A percentile compares a stretch with the other conserved stretches of the same genome.
These are phyloP conservation scores for Neolentinus lepideus DNA, from an alignment of 1,284 basidiomycete genomes.

Conservation along the genomic window DNA sequence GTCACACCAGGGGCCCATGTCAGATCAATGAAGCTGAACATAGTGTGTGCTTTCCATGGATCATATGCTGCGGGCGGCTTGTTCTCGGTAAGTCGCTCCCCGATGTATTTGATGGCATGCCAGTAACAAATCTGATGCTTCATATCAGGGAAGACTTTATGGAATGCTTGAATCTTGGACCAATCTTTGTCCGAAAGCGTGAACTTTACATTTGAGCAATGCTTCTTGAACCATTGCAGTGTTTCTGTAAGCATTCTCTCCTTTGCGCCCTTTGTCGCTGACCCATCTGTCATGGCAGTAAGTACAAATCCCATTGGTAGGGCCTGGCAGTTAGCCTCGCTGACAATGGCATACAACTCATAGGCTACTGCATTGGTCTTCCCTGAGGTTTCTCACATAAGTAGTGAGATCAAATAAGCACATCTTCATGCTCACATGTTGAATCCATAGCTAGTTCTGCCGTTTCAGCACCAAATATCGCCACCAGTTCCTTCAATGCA, in stretches of 20 bases:
- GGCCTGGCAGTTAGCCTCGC: constrained; percentile 3
- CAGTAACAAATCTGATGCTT: constrained; percentile 12
- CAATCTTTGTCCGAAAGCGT: constrained; percentile 11
- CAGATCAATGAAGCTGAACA: constrained; percentile 11
- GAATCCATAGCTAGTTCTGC: constrained; percentile 14
- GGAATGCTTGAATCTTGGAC: constrained; percentile 9
- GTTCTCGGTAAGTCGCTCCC: constrained; percentile 7
- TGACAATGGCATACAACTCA: constrained; percentile 2
- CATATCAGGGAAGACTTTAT: constrained; percentile 3
- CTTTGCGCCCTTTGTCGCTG: constrained; percentile 8
- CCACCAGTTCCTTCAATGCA: constrained; percentile 10
- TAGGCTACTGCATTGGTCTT: constrained; percentile 5
- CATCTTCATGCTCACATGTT: constrained; percentile 11
- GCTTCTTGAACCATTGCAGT: constrained; percentile 2
- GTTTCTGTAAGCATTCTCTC: constrained; percentile 9
- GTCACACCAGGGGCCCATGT: constrained; percentile 7
- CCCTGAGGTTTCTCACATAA: background rate
- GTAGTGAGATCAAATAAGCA: background rate
- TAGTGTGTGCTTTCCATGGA: constrained; percentile 5
- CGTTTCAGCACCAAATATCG: background rate
- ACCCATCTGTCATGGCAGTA: background rate
- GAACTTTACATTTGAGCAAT: constrained; percentile 10
- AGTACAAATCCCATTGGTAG: constrained; percentile 3
- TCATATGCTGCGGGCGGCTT: constrained; percentile 8
- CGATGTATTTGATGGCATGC: constrained; percentile 7